These are phyloP conservation scores for Penicillium crustosum DNA, from an alignment of 2,329 filamentous ascomycete species.

Conservation along the genomic window DNA sequence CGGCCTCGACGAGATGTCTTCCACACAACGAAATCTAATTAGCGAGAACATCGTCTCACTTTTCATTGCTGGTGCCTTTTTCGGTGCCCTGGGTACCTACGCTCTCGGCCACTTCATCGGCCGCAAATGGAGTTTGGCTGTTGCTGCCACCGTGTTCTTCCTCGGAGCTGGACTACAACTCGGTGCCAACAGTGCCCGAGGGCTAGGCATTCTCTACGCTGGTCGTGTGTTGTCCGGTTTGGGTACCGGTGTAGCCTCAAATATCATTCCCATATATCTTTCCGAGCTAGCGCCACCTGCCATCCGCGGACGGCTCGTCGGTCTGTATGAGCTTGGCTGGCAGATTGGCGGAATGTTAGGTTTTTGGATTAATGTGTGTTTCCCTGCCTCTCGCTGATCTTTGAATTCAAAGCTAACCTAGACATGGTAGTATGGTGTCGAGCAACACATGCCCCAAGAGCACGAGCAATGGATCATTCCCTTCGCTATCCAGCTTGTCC, in stretches of 20 bases:
- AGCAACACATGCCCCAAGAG: slow-evolving; percentile 25
- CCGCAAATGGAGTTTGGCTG: slow-evolving; percentile 60
- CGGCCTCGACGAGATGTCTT: slow-evolving; percentile 53
- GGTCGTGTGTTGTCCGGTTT: slow-evolving; percentile 56
- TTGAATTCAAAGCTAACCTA: slow-evolving; percentile 13
- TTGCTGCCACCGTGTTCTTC: slow-evolving; percentile 64
- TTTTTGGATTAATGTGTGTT: slow-evolving; percentile 46
- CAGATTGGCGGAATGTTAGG: slow-evolving; percentile 48
- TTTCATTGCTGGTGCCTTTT: slow-evolving; percentile 80
- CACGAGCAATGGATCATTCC: slow-evolving; percentile 38
- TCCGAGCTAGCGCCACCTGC: slow-evolving; percentile 56
- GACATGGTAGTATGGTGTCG: slow-evolving; percentile 52
- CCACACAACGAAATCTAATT: slow-evolving; percentile 55
- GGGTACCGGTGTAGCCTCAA: slow-evolving; percentile 54
- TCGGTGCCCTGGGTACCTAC: slow-evolving; percentile 67
- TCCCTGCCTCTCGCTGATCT: not conserved
- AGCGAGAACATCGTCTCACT: slow-evolving; percentile 74
- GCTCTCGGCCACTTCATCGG: slow-evolving; percentile 63
- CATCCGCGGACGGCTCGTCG: slow-evolving; percentile 55
- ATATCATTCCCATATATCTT: slow-evolving; percentile 59
- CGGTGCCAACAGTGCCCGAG: slow-evolving; percentile 57
- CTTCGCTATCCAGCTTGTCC: slow-evolving; percentile 36
- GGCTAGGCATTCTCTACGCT: slow-evolving; percentile 58
- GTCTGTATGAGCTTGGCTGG: slow-evolving; percentile 55
- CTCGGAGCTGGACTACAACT: slow-evolving; percentile 68